These are phyloP conservation scores for Rutstroemia sp. DNA, from an alignment of 2,329 filamentous ascomycete species.

Conservation along the genomic window DNA sequence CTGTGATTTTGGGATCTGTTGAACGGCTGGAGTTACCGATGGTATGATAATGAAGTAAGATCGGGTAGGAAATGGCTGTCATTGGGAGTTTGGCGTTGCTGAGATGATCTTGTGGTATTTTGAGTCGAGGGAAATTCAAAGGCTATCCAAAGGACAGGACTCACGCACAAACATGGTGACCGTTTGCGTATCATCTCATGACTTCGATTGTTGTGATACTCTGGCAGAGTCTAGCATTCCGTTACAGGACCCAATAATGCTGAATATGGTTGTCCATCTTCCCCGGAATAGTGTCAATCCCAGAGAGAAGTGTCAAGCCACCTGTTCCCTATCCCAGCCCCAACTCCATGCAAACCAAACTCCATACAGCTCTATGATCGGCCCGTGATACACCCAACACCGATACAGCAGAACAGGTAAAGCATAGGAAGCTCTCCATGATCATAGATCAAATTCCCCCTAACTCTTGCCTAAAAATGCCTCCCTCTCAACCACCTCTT, in stretches of 20 bases:
- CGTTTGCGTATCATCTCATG: no score
- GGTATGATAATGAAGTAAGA: no score
- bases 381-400: not conserved
- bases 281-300: not conserved
- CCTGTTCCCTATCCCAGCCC: not conserved
- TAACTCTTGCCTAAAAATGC: slow-evolving; percentile 60
- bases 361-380: slow-evolving; percentile 10
- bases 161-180: no score
- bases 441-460: not conserved
- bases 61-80: no score
- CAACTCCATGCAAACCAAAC: not conserved
- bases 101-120: no score
- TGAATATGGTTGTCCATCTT: not conserved
- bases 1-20: not conserved
- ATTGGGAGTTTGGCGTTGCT: no score
- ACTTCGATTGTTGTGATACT: no score
- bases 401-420: not conserved
- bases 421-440: not conserved
- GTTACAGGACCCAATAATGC: not conserved
- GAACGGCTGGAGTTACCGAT: no score
- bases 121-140: no score
- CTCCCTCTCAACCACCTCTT: slow-evolving; percentile 89
- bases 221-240: no score
- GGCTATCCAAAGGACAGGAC: no score
- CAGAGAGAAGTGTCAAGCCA: not conserved